These are phyloP conservation scores for Gossypium bickii DNA, from an alignment of 345 rosid genomes.

Conservation along the genomic window DNA sequence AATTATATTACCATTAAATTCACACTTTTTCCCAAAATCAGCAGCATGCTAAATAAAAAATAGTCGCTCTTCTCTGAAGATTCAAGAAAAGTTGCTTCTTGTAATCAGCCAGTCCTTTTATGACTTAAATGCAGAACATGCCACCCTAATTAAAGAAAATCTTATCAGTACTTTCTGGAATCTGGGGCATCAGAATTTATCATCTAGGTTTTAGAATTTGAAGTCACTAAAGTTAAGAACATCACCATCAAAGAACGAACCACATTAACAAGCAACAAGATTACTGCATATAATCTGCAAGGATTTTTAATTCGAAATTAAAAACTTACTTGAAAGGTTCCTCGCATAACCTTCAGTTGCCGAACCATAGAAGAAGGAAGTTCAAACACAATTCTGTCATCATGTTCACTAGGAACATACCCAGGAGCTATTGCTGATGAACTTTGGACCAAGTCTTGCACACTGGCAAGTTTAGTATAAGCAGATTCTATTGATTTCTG, in stretches of 20 bases:
- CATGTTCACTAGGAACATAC: conserved; percentile 75
- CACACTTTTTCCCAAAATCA: no score
- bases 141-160: not conserved
- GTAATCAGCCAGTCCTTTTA: no score
- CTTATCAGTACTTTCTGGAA: not conserved
- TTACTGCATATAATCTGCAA: not conserved
- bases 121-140: not conserved
- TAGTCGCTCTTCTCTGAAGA: no score
- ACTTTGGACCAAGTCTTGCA: conserved; percentile 44
- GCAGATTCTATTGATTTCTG: conserved; percentile 40
- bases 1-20: no score
- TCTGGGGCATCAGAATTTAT: not conserved
- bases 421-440: conserved; percentile 69
- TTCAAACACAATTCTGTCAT: conserved; percentile 87
- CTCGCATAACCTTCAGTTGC: conserved; percentile 68
- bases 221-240: not conserved
- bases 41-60: no score
- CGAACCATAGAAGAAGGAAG: conserved; percentile 92
- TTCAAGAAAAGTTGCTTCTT: no score
- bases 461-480: conserved; percentile 45
- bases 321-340: conserved; percentile 81
- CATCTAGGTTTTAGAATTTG: conserved; percentile 1
- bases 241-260: not conserved
- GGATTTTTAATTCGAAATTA: not conserved
- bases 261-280: not conserved